Evolutionary conservation across 2,329 filamentous ascomycete genomes (phyloP).

Genomic region (Exophiala alcalophila): DNA sequence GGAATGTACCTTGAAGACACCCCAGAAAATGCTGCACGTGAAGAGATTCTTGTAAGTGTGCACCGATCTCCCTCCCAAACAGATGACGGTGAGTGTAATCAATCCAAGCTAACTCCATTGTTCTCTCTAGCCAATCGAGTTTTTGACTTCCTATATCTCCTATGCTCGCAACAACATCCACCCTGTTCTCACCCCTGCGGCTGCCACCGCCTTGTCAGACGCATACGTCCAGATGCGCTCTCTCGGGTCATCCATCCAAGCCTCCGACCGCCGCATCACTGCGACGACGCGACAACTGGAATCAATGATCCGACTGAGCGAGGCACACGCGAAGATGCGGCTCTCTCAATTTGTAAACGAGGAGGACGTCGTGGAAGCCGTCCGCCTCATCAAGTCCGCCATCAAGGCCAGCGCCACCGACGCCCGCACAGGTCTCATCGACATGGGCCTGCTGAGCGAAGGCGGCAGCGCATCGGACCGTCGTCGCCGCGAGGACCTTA

Average conservation of each 20-base stretch:
- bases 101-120: slow-evolving; percentile 19
- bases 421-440: slow-evolving; percentile 81
- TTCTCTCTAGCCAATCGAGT: slow-evolving; percentile 72
- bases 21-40: slow-evolving; percentile 73
- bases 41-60: slow-evolving; percentile 78
- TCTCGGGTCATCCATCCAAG: slow-evolving; percentile 80
- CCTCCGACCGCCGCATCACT: slow-evolving; percentile 92
- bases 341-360: slow-evolving; percentile 71
- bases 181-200: slow-evolving; percentile 73
- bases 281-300: slow-evolving; percentile 95
- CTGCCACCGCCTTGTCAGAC: slow-evolving; percentile 77
- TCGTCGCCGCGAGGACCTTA: slow-evolving; percentile 77
- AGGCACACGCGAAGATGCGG: slow-evolving; percentile 98
- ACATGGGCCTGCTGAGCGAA: slow-evolving; percentile 93
- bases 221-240: slow-evolving; percentile 94
- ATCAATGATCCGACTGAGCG: slow-evolving; percentile 94
- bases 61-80: too few species aligned
- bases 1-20: slow-evolving; percentile 96
- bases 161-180: slow-evolving; percentile 87
- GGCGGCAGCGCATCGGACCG: slow-evolving; percentile 89
- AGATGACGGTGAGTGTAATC: too few species aligned
- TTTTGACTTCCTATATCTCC: slow-evolving; percentile 94
- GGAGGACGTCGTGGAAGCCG: slow-evolving; percentile 83
- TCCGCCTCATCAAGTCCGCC: slow-evolving; percentile 86
- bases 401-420: slow-evolving; percentile 98